Evolutionary conservation across 371 early-diverging fungal species (phyloP).

Genomic region (Mortierella sp.): DNA sequence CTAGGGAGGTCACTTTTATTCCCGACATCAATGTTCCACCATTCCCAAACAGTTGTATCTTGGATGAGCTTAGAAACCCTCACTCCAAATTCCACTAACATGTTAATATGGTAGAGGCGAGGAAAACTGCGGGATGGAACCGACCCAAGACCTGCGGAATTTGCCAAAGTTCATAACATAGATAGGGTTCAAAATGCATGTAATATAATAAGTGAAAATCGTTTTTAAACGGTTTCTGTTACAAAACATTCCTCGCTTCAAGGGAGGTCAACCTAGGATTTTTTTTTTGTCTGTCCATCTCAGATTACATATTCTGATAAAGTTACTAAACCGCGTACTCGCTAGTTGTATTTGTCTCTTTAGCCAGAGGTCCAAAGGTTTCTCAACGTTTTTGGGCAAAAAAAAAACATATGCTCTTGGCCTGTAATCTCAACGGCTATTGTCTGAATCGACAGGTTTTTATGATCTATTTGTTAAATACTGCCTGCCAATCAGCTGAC

Average conservation of each 20-base stretch:
- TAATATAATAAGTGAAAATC: not conserved
- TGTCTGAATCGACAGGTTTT: too few relatives aligned
- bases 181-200: constrained; percentile 3
- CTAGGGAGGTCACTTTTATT: constrained; percentile 61
- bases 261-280: too few relatives aligned
- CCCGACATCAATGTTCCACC: constrained; percentile 61
- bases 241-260: not conserved
- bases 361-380: not conserved
- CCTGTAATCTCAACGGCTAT: too few relatives aligned
- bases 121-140: not conserved
- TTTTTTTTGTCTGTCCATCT: not conserved
- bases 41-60: constrained; percentile 59
- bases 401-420: too few relatives aligned
- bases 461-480: too few relatives aligned
- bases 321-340: not conserved
- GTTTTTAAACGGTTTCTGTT: not conserved
- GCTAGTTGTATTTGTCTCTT: not conserved
- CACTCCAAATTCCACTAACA: constrained; percentile 49
- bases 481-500: too few relatives aligned
- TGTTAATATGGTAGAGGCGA: not conserved
- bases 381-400: not conserved
- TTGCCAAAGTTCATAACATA: not conserved
- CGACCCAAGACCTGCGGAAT: not conserved
- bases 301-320: not conserved
- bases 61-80: constrained; percentile 55